Conservation (phyloP, 179 eudicot genomes). For the Heliamphora ciliata region DNA sequence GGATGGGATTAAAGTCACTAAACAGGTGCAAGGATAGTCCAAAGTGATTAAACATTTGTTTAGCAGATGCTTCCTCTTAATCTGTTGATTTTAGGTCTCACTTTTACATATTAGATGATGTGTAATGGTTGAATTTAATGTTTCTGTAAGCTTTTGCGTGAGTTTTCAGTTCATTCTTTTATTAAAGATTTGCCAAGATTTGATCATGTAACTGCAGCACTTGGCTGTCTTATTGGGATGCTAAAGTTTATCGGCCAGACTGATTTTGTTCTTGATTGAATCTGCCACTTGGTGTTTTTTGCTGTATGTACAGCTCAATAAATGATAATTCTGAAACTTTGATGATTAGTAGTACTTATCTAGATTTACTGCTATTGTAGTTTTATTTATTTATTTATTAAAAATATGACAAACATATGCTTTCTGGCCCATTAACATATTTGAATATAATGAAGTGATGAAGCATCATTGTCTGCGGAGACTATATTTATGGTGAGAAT, state of each 20-base stretch:
- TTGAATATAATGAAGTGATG: neutral
- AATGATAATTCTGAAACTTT: neutral
- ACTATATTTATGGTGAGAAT: too few species aligned
- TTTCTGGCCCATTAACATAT: neutral
- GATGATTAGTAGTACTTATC: neutral
- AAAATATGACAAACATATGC: neutral
- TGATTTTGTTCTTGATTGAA: neutral
- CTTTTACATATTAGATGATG: neutral
- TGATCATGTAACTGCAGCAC: neutral
- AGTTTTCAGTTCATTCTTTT: neutral
- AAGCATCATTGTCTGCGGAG: neutral
- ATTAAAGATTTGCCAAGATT: neutral
- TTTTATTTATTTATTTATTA: slow-evolving; percentile 15
- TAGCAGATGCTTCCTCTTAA: neutral
- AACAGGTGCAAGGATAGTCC: neutral
- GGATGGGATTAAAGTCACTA: neutral
- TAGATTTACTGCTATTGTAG: slow-evolving; percentile 15
- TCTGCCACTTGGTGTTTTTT: neutral
- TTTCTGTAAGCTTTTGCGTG: neutral
- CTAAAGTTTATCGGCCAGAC: neutral
- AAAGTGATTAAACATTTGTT: neutral
- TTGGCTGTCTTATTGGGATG: neutral
- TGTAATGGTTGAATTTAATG: neutral
- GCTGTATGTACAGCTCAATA: neutral
- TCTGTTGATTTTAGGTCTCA: neutral